A percentile compares a stretch with the other conserved stretches of the same genome.
Conservation (phyloP, 495 filamentous ascomycete genomes). For the Talaromyces trachyspermus region DNA sequence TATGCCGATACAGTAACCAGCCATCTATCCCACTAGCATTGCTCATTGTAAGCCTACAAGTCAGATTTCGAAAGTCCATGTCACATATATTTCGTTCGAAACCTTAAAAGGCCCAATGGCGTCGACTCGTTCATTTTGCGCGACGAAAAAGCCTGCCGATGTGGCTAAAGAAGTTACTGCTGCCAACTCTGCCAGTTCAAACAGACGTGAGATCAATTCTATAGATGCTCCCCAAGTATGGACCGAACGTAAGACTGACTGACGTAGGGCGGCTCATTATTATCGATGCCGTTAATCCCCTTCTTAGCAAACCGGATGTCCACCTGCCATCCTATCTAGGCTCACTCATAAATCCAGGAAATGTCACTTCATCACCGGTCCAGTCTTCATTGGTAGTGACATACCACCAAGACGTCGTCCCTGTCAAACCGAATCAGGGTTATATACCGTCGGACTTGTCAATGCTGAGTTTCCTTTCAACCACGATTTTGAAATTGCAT, state of each 20-base stretch:
- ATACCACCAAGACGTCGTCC: constrained; percentile 39
- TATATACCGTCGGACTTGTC: constrained; percentile 63
- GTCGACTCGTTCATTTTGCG: constrained; percentile 58
- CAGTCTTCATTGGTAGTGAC: constrained; percentile 38
- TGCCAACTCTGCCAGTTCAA: constrained; percentile 20
- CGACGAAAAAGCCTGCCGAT: constrained; percentile 52
- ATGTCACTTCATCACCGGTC: constrained; percentile 15
- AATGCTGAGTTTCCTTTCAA: constrained; percentile 56
- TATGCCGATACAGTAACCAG: no score
- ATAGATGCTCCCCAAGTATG: constrained; percentile 4
- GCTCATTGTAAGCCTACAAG: no score
- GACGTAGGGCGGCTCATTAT: constrained; percentile 35
- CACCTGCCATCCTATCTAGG: constrained; percentile 33
- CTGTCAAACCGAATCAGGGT: constrained; percentile 44
- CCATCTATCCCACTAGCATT: no score
- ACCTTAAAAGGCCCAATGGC: constrained; percentile 50
- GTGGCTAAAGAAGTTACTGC: constrained; percentile 46
- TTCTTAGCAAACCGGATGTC: constrained; percentile 26
- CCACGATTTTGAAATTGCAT: constrained; percentile 55
- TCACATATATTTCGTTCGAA: constrained; percentile 72
- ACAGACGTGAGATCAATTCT: constrained; percentile 12
- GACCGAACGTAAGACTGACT: constrained; percentile 6
- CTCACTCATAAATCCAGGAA: constrained; percentile 23
- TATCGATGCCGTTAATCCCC: constrained; percentile 38
- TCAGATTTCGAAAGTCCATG: constrained; percentile 50